These are phyloP conservation scores for Diaporthe caulivora DNA, from an alignment of 2,329 filamentous ascomycete genomes.

Conservation along the genomic window DNA sequence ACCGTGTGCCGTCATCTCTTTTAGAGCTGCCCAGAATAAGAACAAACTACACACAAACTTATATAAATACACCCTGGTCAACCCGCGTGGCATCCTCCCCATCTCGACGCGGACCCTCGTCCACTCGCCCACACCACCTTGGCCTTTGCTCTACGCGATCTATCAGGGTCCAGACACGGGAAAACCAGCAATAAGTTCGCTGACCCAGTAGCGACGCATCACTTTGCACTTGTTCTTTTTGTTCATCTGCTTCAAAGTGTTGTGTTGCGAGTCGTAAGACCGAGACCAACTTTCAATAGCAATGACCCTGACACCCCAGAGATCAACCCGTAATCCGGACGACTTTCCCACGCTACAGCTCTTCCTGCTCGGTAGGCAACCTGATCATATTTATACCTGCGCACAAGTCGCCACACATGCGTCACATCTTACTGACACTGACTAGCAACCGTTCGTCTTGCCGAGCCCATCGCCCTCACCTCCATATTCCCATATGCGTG, in stretches of 20 bases:
- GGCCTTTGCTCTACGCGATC: background rate
- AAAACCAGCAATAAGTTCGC: background rate
- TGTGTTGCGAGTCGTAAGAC: constrained; percentile 60
- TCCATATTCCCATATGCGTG: constrained; percentile 95
- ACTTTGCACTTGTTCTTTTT: constrained; percentile 40
- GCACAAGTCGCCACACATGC: background rate
- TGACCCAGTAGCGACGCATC: constrained; percentile 25
- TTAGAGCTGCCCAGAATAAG: background rate
- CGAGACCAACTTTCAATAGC: constrained; percentile 53
- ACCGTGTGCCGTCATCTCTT: background rate
- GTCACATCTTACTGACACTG: background rate
- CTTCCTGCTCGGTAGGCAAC: constrained; percentile 80
- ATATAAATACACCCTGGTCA: background rate
- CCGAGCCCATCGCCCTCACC: constrained; percentile 92
- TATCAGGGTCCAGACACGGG: constrained; percentile 2
- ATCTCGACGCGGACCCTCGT: background rate
- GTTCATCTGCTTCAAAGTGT: constrained; percentile 47
- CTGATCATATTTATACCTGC: background rate
- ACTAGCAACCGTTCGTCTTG: constrained; percentile 88
- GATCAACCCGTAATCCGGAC: constrained; percentile 71
- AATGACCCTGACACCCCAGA: constrained; percentile 66
- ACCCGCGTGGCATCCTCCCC: background rate
- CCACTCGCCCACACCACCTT: constrained; percentile 3
- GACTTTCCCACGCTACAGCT: constrained; percentile 87
- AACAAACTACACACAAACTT: background rate